Percentiles rank a stretch among this genome's conserved stretches.
These are phyloP conservation scores for Collybiopsis luxurians DNA, from an alignment of 768 basidiomycete genomes.

Conservation along the genomic window DNA sequence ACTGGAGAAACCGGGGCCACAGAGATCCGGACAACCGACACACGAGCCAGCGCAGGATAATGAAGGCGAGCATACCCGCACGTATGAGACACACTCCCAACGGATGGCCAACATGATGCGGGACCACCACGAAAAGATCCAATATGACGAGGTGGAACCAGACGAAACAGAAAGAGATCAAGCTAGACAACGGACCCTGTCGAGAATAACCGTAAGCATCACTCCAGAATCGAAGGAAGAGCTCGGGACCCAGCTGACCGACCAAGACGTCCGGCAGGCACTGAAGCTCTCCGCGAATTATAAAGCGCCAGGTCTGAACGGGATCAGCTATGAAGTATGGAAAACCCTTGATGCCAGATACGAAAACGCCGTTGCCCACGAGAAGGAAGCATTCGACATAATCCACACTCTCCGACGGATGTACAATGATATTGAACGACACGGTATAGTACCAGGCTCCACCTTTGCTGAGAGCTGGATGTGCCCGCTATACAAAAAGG, in stretches of 20 bases:
- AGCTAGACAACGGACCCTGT: not conserved
- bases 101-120: not conserved
- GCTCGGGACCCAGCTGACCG: not conserved
- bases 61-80: slow-evolving; percentile 14
- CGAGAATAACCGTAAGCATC: not conserved
- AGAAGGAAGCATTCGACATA: slow-evolving; percentile 6
- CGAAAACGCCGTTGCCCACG: not conserved
- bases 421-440: slow-evolving; percentile 22
- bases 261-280: not conserved
- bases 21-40: not conserved
- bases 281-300: not conserved
- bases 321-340: slow-evolving; percentile 11
- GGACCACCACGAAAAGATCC: not conserved
- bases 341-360: not conserved
- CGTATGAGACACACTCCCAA: not conserved
- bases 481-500: slow-evolving; percentile 43
- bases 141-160: not conserved
- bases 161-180: not conserved
- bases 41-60: not conserved
- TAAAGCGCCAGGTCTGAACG: slow-evolving; percentile 9
- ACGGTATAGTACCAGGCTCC: slow-evolving; percentile 14
- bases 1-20: not conserved
- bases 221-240: not conserved
- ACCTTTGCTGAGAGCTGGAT: slow-evolving; percentile 32
- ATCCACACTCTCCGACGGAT: not conserved